Evolutionary conservation across 2,329 filamentous ascomycete genomes (phyloP).

Genomic region (Botrytis fabae): DNA sequence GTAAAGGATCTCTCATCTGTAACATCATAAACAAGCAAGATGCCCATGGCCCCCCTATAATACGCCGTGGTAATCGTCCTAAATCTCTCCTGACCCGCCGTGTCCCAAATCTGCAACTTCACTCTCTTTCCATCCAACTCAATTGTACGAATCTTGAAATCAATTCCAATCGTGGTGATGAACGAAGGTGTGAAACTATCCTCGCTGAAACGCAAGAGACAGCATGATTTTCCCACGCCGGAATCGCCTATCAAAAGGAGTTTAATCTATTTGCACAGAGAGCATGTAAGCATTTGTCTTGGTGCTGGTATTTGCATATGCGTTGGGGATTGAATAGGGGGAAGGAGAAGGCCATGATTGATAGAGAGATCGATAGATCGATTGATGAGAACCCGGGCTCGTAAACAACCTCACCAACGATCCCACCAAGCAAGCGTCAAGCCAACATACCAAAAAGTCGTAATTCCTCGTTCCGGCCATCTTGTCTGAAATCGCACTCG

Average conservation of each 20-base stretch:
- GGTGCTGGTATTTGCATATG: neutral
- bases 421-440: neutral
- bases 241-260: constrained; percentile 99
- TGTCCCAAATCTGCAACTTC: constrained; percentile 99
- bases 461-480: constrained; percentile 99
- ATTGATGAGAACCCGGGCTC: neutral
- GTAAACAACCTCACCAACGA: neutral
- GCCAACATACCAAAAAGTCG: constrained; percentile 79
- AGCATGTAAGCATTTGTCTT: neutral
- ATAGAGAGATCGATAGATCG: neutral
- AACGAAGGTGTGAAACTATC: constrained; percentile 99
- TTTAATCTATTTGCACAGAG: constrained; percentile 61
- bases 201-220: constrained; percentile 96
- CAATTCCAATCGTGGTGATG: constrained; percentile 99
- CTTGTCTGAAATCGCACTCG: constrained; percentile 32
- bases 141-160: constrained; percentile 99
- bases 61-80: constrained; percentile 98
- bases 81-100: constrained; percentile 96
- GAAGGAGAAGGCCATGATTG: constrained; percentile 4
- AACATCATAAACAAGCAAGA: constrained; percentile 96
- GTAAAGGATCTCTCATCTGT: constrained; percentile 99
- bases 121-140: constrained; percentile 98
- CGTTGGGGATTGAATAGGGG: constrained; percentile 11
- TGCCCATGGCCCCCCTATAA: constrained; percentile 98
- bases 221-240: constrained; percentile 98